phyloP scores from a whole-genome alignment of 2,329 filamentous ascomycete species.

The Aspergillus udagawae region DNA sequence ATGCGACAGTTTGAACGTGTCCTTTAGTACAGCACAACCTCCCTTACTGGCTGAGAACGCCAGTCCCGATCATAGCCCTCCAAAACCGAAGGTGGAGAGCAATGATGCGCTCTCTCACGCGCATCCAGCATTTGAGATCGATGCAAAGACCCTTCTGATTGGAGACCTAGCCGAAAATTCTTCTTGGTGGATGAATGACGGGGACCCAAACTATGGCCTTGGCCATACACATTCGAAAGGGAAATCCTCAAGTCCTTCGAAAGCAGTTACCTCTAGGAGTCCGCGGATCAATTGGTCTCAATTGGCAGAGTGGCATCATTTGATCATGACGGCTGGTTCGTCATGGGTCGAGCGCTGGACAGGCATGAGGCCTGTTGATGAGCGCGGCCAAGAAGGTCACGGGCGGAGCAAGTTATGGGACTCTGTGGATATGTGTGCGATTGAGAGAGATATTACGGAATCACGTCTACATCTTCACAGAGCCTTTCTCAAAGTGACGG shows the following conservation, averaged over 20 bases:
- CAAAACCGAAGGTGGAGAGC: slow-evolving; percentile 26
- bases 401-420: slow-evolving; percentile 29
- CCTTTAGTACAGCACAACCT: slow-evolving; percentile 60
- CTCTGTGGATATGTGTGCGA: slow-evolving; percentile 42
- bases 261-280: slow-evolving; percentile 53
- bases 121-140: slow-evolving; percentile 57
- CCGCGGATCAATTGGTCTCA: slow-evolving; percentile 73
- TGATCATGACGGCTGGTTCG: slow-evolving; percentile 63
- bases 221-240: slow-evolving; percentile 31
- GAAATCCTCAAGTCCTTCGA: slow-evolving; percentile 24
- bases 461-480: slow-evolving; percentile 68
- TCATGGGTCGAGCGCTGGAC: slow-evolving; percentile 62
- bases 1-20: slow-evolving; percentile 69
- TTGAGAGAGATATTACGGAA: slow-evolving; percentile 52
- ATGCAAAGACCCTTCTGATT: slow-evolving; percentile 69
- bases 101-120: slow-evolving; percentile 26
- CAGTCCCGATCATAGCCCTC: slow-evolving; percentile 42
- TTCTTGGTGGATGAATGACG: slow-evolving; percentile 71
- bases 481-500: slow-evolving; percentile 70
- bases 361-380: slow-evolving; percentile 43
- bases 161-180: slow-evolving; percentile 78
- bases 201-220: slow-evolving; percentile 34
- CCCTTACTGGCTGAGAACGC: slow-evolving; percentile 43
- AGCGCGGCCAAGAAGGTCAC: slow-evolving; percentile 18
- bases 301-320: slow-evolving; percentile 69